phyloP scores from a whole-genome alignment of 305 asterid species.

The Andrographis paniculata region DNA sequence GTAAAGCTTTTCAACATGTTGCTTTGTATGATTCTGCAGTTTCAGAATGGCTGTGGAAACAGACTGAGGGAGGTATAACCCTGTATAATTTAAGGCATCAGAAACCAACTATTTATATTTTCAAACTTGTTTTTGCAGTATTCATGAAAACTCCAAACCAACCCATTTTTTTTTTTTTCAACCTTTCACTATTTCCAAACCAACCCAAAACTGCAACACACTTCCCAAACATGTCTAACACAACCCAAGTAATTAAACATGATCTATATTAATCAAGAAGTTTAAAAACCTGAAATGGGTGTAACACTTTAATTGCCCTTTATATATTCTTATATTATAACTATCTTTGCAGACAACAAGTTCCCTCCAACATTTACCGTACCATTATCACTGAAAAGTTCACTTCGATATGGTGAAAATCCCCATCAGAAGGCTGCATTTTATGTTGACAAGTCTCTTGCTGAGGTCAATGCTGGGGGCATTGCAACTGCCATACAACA shows the following conservation, averaged over 20 bases:
- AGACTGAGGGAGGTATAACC: constrained; percentile 59
- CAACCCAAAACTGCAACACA: no score
- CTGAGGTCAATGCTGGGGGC: constrained; percentile 92
- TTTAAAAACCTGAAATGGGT: no score
- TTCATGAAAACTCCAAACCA: constrained; percentile 1
- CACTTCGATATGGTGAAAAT: constrained; percentile 96
- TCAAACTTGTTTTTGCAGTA: constrained; percentile 2
- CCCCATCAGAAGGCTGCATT: constrained; percentile 98
- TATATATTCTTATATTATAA: neutral
- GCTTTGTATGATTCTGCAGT: constrained; percentile 98
- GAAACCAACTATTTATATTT: no score
- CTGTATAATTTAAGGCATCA: constrained; percentile 7
- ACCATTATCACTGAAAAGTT: constrained; percentile 68
- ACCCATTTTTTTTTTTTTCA: no score
- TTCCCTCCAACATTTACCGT: constrained; percentile 76
- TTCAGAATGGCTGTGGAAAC: constrained; percentile 97
- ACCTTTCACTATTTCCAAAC: no score
- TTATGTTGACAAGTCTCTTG: constrained; percentile 85
- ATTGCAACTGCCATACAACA: constrained; percentile 86
- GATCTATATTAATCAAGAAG: no score
- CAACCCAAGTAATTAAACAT: no score
- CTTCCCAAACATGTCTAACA: no score
- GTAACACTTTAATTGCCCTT: no score
- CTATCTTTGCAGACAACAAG: constrained; percentile 54
- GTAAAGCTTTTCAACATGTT: constrained; percentile 95